phyloP scores from a whole-genome alignment of 2,329 filamentous ascomycete genomes.

The Penicillium decumbens region DNA sequence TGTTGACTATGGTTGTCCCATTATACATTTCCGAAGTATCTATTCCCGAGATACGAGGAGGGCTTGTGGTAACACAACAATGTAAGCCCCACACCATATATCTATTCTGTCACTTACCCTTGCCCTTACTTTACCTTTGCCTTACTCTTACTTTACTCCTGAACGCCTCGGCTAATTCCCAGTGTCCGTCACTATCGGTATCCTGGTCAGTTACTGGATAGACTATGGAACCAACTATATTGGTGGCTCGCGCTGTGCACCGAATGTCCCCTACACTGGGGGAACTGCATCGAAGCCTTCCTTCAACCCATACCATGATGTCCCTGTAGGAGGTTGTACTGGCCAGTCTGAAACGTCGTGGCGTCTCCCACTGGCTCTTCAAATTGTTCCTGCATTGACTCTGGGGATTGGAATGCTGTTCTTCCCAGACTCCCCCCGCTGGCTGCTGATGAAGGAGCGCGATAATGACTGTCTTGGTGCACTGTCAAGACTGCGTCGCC shows the following conservation, averaged over 20 bases:
- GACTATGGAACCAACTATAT: conserved; percentile 47
- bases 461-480: conserved; percentile 48
- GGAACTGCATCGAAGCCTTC: conserved; percentile 35
- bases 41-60: conserved; percentile 36
- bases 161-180: conserved; percentile 24
- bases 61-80: conserved; percentile 38
- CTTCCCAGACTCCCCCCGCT: conserved; percentile 55
- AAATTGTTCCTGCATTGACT: conserved; percentile 41
- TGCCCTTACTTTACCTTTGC: no score
- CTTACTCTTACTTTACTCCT: not conserved
- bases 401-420: conserved; percentile 43
- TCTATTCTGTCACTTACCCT: no score
- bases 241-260: conserved; percentile 45
- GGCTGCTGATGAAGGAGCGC: conserved; percentile 48
- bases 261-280: conserved; percentile 46
- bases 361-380: conserved; percentile 47
- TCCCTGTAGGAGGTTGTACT: conserved; percentile 44
- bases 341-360: conserved; percentile 49
- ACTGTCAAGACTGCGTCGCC: conserved; percentile 47
- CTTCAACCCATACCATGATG: conserved; percentile 44
- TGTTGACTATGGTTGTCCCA: conserved; percentile 47
- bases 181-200: conserved; percentile 43
- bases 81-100: conserved; percentile 20
- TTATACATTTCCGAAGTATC: conserved; percentile 52
- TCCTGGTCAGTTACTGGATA: conserved; percentile 38